phyloP scores from a whole-genome alignment of 2,329 filamentous ascomycete species.

The Cryphonectria radicalis region DNA sequence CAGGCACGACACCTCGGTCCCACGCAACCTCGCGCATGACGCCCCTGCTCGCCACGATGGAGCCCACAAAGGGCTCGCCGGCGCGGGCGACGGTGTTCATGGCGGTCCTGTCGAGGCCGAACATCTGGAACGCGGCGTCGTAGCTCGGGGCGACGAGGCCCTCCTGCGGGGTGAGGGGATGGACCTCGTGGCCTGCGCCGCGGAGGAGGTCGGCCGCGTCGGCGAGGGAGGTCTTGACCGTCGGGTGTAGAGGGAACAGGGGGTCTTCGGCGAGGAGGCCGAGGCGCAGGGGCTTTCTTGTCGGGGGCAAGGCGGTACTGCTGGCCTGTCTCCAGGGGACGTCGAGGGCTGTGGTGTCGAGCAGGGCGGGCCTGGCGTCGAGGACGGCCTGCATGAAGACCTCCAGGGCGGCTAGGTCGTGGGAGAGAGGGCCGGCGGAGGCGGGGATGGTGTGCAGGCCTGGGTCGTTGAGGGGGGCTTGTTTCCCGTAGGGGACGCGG shows the following conservation, averaged over 20 bases:
- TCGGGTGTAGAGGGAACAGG: constrained; percentile 27
- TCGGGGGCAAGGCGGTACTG: neutral
- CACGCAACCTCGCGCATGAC: constrained; percentile 21
- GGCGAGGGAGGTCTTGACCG: constrained; percentile 18
- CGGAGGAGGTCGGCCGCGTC: constrained; percentile 9
- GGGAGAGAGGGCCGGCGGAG: constrained; percentile 27
- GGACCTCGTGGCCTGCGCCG: constrained; percentile 22
- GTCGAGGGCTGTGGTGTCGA: constrained; percentile 26
- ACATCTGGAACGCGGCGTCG: constrained; percentile 24
- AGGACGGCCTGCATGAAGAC: constrained; percentile 29
- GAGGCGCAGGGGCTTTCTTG: constrained; percentile 24
- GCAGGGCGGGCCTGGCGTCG: constrained; percentile 22
- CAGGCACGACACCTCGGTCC: constrained; percentile 5
- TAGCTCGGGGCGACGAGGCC: constrained; percentile 20
- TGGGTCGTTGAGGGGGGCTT: constrained; percentile 22
- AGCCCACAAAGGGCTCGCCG: constrained; percentile 28
- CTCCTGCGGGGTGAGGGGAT: constrained; percentile 14
- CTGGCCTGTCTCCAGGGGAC: constrained; percentile 25
- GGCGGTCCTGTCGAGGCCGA: constrained; percentile 26
- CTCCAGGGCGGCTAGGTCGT: constrained; percentile 26
- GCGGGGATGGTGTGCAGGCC: constrained; percentile 26
- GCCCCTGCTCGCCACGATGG: neutral
- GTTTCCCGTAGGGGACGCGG: constrained; percentile 28
- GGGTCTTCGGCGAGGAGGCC: constrained; percentile 30
- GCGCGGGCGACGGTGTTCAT: constrained; percentile 14